Evolutionary conservation across 2,329 filamentous ascomycete species (phyloP).

Genomic region (Ascochyta rabiei): DNA sequence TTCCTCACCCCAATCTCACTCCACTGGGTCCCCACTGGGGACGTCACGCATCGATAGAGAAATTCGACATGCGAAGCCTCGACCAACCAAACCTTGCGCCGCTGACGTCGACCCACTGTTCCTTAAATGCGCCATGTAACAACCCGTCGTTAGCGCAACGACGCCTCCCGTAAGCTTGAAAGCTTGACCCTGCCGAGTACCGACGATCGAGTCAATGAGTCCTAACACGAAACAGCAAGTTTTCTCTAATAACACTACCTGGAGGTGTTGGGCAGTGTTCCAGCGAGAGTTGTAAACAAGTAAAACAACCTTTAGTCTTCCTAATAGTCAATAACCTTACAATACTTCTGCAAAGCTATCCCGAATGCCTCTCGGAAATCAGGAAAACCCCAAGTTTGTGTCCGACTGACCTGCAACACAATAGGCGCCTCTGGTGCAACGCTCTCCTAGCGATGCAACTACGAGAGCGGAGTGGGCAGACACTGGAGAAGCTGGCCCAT

Average conservation of each 20-base stretch:
- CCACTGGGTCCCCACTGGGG: conserved; percentile 15
- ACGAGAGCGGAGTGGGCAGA: not conserved
- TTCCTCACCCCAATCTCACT: conserved; percentile 15
- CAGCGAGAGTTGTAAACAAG: too few species aligned
- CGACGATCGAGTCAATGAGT: conserved; percentile 8
- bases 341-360: too few species aligned
- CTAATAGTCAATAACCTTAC: too few species aligned
- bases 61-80: conserved; percentile 8
- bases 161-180: conserved; percentile 22
- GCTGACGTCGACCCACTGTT: conserved; percentile 30
- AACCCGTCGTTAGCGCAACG: conserved; percentile 17
- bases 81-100: conserved; percentile 21
- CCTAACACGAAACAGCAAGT: not conserved
- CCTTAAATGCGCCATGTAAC: conserved; percentile 25
- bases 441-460: not conserved
- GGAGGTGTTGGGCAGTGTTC: too few species aligned
- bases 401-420: not conserved
- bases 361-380: too few species aligned
- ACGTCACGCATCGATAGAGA: conserved; percentile 23
- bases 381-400: too few species aligned
- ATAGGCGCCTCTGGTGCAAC: not conserved
- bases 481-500: not conserved
- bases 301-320: too few species aligned
- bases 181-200: conserved; percentile 22
- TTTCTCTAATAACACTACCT: not conserved